Evolutionary conservation across 2,329 filamentous ascomycete genomes (phyloP).

Genomic region (Aspergillus terreus): DNA sequence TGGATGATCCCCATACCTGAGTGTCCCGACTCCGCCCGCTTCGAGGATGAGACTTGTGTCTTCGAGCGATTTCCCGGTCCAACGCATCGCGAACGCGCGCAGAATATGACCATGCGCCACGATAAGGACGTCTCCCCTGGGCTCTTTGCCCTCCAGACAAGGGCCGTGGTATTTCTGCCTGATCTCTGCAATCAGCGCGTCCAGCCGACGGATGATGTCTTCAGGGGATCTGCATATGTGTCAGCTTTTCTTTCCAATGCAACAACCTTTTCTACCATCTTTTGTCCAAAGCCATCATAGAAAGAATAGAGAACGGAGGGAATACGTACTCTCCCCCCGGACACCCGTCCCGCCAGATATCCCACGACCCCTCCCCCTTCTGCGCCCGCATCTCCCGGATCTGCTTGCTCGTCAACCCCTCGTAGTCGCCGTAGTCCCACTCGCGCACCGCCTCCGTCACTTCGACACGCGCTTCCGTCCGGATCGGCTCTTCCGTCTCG

Average conservation of each 20-base stretch:
- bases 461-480: constrained; percentile 60
- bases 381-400: constrained; percentile 59
- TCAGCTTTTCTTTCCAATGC: constrained; percentile 1
- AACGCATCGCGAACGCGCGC: constrained; percentile 81
- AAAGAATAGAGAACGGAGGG: background rate
- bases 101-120: constrained; percentile 91
- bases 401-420: constrained; percentile 70
- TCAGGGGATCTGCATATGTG: constrained; percentile 56
- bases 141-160: constrained; percentile 55
- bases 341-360: constrained; percentile 89
- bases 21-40: constrained; percentile 75
- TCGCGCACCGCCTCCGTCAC: constrained; percentile 71
- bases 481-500: constrained; percentile 36
- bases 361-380: constrained; percentile 63
- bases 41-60: constrained; percentile 81
- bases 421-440: constrained; percentile 86
- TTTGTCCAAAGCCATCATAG: too few relatives aligned
- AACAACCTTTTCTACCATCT: background rate
- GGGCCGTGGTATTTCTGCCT: constrained; percentile 61
- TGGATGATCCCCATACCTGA: constrained; percentile 55
- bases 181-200: constrained; percentile 73
- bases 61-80: constrained; percentile 69
- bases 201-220: constrained; percentile 69
- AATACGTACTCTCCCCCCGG: constrained; percentile 71
- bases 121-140: constrained; percentile 65